Evolutionary conservation across 345 rosid species (phyloP), one percentile per base, ranked within the genome.

Genomic region (Gossypium anomalum): DNA sequence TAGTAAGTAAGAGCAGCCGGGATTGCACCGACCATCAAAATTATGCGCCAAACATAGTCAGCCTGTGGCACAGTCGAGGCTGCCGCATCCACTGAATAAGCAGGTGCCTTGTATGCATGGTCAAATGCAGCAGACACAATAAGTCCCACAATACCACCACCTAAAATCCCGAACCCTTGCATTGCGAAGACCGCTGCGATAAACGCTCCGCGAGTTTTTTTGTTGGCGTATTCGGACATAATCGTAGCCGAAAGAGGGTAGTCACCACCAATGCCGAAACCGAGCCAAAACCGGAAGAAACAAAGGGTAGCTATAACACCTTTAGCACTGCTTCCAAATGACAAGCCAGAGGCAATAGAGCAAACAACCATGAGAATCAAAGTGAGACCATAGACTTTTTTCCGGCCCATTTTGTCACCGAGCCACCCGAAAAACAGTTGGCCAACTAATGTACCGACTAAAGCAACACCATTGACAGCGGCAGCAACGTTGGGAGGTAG

Each of bases 401-500:
- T 84, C 2, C 85, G 61, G 1, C 85, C 87, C 12, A 85, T 38
- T 44, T 85, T 82, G 78, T 85, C 87, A 9, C 87, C 84, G 0
- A 83, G 80, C 82, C 84, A 83, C 15, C 84, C 84, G 4, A 83
- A 83, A 38, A 80, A 83, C 9, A 80, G 77, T 7, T 82, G 83
- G 47, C 87, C 85, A 1, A 78, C 16, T 61, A 84, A 76, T 2
- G 87, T 84, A 0, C 85, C 87, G 8, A 81, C 76, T 0, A 84
- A 70, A 0, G 85, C 85, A 19, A 85, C 85, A 27, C 85, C 87
- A 9, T 62, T 80, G 51, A 82, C 87, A 7, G 85, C 84, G 0
- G 87, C 85, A 16, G 84, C 75, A 17, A 85, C 81, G 7, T 65
- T 67, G 27, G 85, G 87, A 8, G 87, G 87, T 9, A 85, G 75